phyloP scores from a whole-genome alignment of 352 stramenopile genomes.

The Globisporangium polare region DNA sequence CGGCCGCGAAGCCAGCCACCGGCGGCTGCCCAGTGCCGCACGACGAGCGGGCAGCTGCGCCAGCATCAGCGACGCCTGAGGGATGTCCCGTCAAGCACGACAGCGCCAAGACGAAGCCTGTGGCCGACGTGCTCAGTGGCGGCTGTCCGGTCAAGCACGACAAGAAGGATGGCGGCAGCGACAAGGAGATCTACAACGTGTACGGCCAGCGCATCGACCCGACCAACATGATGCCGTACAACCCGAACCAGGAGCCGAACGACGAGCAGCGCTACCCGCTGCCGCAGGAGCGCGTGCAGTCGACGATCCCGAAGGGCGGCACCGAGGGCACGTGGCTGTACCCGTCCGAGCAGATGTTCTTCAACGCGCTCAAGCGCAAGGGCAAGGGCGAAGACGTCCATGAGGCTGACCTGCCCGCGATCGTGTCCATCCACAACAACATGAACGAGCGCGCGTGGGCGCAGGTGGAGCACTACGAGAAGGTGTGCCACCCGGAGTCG shows the following conservation, averaged over 20 bases:
- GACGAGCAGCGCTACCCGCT: constrained; percentile 88
- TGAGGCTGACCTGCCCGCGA: constrained; percentile 90
- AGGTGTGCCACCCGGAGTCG: constrained; percentile 73
- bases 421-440: constrained; percentile 99
- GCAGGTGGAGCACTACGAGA: constrained; percentile 97
- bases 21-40: constrained; percentile 55
- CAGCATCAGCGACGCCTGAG: constrained; percentile 20
- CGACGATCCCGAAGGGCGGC: constrained; percentile 95
- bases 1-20: constrained; percentile 6
- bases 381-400: constrained; percentile 96
- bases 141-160: constrained; percentile 59
- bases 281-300: constrained; percentile 91
- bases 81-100: constrained; percentile 77
- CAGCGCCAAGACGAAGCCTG: constrained; percentile 18
- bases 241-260: constrained; percentile 93
- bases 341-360: constrained; percentile 99
- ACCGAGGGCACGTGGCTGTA: constrained; percentile 97
- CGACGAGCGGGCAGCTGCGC: constrained; percentile 19
- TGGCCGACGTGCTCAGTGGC: constrained; percentile 23
- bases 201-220: constrained; percentile 96
- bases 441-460: constrained; percentile 99
- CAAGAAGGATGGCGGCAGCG: constrained; percentile 12
- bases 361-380: constrained; percentile 97
- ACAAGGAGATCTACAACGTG: constrained; percentile 94
- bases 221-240: constrained; percentile 98